A percentile compares a stretch with the other conserved stretches of the same genome.
These are phyloP conservation scores for Tylopilus subfusipes DNA, from an alignment of 768 basidiomycete genomes.

Conservation along the genomic window DNA sequence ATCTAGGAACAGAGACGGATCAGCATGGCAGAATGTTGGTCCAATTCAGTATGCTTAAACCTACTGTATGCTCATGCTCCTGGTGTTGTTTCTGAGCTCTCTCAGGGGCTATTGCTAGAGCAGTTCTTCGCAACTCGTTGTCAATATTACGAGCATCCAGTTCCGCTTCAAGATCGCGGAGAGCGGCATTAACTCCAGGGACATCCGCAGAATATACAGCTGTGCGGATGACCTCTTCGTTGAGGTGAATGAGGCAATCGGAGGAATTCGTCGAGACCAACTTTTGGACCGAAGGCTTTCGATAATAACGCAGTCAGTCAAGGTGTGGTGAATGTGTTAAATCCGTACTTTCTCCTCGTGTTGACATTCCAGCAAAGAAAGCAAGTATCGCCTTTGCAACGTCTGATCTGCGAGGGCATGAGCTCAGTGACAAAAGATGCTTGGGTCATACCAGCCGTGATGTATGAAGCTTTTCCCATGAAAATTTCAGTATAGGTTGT, in stretches of 20 bases:
- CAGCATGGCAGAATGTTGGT: neutral
- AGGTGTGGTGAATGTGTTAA: slow-evolving; percentile 16
- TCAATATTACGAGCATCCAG: slow-evolving; percentile 45
- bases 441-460: slow-evolving; percentile 55
- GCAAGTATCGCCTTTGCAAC: slow-evolving; percentile 54
- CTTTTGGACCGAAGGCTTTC: slow-evolving; percentile 18
- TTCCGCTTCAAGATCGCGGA: slow-evolving; percentile 48
- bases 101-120: slow-evolving; percentile 38
- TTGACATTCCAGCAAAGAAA: slow-evolving; percentile 68
- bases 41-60: slow-evolving; percentile 6
- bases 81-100: slow-evolving; percentile 45
- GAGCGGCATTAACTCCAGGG: slow-evolving; percentile 45
- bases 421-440: slow-evolving; percentile 4
- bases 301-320: slow-evolving; percentile 48
- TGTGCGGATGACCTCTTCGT: slow-evolving; percentile 63
- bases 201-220: slow-evolving; percentile 53
- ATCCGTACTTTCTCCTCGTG: slow-evolving; percentile 75
- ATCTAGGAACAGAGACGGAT: slow-evolving; percentile 40
- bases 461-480: slow-evolving; percentile 54
- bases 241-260: slow-evolving; percentile 57
- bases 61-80: slow-evolving; percentile 50
- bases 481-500: slow-evolving; percentile 8
- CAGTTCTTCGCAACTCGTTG: slow-evolving; percentile 40
- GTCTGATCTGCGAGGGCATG: slow-evolving; percentile 44
- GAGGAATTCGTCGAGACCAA: slow-evolving; percentile 44